These are phyloP conservation scores for Pterulicium gracile DNA, from an alignment of 1,284 basidiomycete genomes.

Conservation along the genomic window DNA sequence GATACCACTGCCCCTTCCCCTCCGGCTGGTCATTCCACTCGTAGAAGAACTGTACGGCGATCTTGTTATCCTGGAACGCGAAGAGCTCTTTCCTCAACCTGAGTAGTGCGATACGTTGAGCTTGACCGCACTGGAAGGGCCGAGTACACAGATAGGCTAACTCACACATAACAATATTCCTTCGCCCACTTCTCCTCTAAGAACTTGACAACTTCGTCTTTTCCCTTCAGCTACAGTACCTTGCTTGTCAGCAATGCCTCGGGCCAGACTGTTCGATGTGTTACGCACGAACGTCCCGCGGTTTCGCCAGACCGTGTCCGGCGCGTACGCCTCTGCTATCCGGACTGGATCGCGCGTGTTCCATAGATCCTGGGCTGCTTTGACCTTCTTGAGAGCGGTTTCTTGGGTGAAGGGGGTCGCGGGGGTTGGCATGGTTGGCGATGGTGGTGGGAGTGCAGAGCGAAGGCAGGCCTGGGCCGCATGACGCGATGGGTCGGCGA, in stretches of 20 bases:
- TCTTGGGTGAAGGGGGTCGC: not conserved
- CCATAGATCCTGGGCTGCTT: not conserved
- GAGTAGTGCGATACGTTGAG: too few relatives aligned
- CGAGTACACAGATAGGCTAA: not conserved
- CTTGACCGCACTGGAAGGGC: constrained; percentile 2
- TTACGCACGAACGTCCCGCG: constrained; percentile 34
- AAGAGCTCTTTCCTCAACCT: constrained; percentile 48
- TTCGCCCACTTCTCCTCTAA: constrained; percentile 44
- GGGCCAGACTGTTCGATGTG: too few relatives aligned
- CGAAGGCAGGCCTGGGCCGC: too few relatives aligned
- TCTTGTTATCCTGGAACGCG: constrained; percentile 43
- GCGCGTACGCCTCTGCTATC: constrained; percentile 39
- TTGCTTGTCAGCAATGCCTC: too few relatives aligned
- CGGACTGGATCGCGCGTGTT: constrained; percentile 16
- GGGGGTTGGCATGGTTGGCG: not conserved
- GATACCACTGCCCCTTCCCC: constrained; percentile 34
- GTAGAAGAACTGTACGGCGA: constrained; percentile 57
- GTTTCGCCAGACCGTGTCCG: constrained; percentile 50
- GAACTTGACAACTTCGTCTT: constrained; percentile 36
- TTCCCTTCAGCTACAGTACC: constrained; percentile 25
- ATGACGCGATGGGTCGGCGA: too few relatives aligned
- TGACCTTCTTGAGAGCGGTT: not conserved
- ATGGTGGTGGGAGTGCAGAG: too few relatives aligned
- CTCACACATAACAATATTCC: constrained; percentile 26
- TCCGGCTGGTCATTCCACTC: constrained; percentile 36